Evolutionary conservation across 164 flowering plant species (phyloP), one percentile per base, ranked within the genome.

Genomic region (Nymphaea thermarum): DNA sequence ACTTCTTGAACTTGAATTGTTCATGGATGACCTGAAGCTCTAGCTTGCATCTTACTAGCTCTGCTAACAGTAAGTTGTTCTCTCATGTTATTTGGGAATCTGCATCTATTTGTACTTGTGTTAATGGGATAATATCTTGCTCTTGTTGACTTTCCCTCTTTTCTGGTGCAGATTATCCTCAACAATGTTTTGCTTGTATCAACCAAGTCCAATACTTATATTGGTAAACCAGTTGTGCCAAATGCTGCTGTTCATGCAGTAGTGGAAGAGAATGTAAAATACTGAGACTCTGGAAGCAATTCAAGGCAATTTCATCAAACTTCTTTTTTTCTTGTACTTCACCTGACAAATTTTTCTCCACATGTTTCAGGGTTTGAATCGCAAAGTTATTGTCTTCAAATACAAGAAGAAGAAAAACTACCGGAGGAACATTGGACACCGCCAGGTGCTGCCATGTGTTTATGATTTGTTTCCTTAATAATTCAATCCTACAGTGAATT

Each of bases 161-260:
- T 61, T 65, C 16, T 68, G 70, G 16, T 77, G 79, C 85, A 94
- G 99, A 79, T 91, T 43, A 76, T 85, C 63, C 72, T 94, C 68
- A 88, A 86, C 81, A 94, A 90, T 81, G 99, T 94, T 5, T 75
- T 94, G 71, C 88, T 94, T 42, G 91, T 94, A 3, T 95, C 96
- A 60, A 87, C 98, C n/a, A 91, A 81, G 79, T 79, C 88, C 66
- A 80, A 74, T 25, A 79, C 93, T 43, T 94, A 85, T 60, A 80
- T 94, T 67, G 99, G 99, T 36, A 80, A 84, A 71, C 99, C 98
- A 17, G 72, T 94, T 3, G 99, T 94, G 70, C 71, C 84, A 10
- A 87, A 91, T 80, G 96, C 99, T 67, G 87, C 78, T 43, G 99
- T 94, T 14, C 95, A 94, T 84, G 99, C 99, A 6, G 87, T 91